Conservation (phyloP, 192 early-diverging fungal species). For the Mortierella antarctica region DNA sequence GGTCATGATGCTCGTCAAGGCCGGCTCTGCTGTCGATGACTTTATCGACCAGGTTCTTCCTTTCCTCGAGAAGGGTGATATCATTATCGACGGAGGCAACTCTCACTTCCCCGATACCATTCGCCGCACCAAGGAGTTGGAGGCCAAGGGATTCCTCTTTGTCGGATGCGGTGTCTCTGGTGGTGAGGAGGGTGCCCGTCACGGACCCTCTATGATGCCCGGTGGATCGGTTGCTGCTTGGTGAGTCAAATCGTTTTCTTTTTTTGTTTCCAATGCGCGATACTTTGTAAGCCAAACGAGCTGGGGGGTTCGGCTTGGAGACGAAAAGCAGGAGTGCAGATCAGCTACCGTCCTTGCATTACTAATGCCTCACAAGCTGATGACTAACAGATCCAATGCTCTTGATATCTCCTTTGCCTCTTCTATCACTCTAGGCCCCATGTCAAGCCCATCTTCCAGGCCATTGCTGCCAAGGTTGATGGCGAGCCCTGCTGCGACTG, state of each 20-base stretch:
- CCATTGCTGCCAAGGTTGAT: conserved; percentile 87
- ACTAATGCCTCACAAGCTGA: too few species aligned
- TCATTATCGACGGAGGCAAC: conserved; percentile 99
- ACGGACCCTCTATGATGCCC: conserved; percentile 97
- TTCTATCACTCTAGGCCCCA: conserved; percentile 65
- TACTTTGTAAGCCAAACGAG: too few species aligned
- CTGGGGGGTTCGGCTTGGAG: too few species aligned
- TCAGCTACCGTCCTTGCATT: too few species aligned
- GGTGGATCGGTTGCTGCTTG: conserved; percentile 95
- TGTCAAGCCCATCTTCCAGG: conserved; percentile 97
- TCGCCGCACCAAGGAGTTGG: conserved; percentile 89
- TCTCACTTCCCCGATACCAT: conserved; percentile 98
- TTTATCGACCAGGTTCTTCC: conserved; percentile 94
- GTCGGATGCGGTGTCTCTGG: conserved; percentile 98
- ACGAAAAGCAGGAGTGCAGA: too few species aligned
- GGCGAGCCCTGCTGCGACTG: conserved; percentile 98
- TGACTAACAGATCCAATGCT: background rate
- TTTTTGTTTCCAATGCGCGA: conserved; percentile 1
- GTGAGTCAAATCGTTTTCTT: conserved; percentile 53
- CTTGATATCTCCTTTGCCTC: background rate
- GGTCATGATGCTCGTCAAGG: conserved; percentile 99
- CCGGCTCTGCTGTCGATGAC: conserved; percentile 92
- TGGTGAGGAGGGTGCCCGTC: conserved; percentile 98
- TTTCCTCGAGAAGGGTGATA: conserved; percentile 89
- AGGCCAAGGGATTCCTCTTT: conserved; percentile 92